Conservation (phyloP, 192 early-diverging fungal genomes). For the Mortierella alpina region DNA sequence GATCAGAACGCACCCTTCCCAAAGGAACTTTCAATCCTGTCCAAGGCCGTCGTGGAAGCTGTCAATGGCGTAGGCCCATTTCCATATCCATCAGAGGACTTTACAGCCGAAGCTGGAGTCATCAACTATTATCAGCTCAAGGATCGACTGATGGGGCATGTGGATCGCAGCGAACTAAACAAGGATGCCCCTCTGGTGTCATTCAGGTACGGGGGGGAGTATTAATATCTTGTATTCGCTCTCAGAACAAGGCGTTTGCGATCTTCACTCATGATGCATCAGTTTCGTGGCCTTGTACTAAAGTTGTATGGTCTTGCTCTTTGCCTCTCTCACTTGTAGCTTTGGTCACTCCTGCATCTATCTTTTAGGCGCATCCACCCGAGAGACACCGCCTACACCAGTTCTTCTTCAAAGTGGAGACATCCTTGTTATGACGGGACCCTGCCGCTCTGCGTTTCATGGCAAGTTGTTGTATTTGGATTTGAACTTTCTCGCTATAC, state of each 20-base stretch:
- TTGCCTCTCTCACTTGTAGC: conserved; percentile 52
- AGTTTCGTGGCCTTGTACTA: background rate
- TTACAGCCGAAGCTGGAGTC: conserved; percentile 88
- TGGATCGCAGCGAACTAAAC: conserved; percentile 90
- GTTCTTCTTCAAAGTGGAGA: conserved; percentile 89
- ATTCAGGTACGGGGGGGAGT: conserved; percentile 75
- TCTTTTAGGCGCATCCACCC: conserved; percentile 80
- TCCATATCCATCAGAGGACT: conserved; percentile 66
- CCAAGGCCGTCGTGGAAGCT: conserved; percentile 72
- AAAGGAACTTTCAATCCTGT: conserved; percentile 66
- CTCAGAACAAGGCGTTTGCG: background rate
- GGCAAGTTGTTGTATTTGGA: conserved; percentile 54
- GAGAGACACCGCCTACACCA: conserved; percentile 76
- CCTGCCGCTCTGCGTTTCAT: conserved; percentile 82
- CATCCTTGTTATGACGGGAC: conserved; percentile 87
- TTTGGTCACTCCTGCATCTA: conserved; percentile 83
- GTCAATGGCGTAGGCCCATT: conserved; percentile 66
- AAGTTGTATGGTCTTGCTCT: background rate
- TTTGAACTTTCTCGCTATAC: background rate
- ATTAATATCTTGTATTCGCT: background rate
- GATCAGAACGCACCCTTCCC: conserved; percentile 78
- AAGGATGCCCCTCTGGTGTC: conserved; percentile 88
- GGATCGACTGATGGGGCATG: conserved; percentile 91
- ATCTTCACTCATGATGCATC: conserved; percentile 25
- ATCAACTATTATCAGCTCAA: conserved; percentile 91